These are phyloP conservation scores for Geoglossum glabrum DNA, from an alignment of 495 filamentous ascomycete genomes.

Conservation along the genomic window DNA sequence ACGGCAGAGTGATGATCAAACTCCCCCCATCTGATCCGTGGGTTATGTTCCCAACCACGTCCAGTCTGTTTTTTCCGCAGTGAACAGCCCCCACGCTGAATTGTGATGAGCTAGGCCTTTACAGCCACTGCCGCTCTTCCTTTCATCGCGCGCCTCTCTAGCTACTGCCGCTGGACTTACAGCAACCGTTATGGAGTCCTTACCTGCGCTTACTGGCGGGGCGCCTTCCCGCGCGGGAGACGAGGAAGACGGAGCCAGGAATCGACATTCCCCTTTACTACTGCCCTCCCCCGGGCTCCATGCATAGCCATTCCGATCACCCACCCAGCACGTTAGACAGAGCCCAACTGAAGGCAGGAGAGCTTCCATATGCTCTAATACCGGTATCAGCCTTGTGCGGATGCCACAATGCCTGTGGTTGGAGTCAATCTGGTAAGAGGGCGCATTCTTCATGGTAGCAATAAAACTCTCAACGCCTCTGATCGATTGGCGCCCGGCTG, in stretches of 20 bases:
- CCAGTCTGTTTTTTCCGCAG: not conserved
- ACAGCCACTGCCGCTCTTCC: not conserved
- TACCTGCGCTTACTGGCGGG: not conserved
- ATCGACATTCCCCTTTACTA: not conserved
- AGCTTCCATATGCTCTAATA: slow-evolving; percentile 42
- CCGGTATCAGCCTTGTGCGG: slow-evolving; percentile 40
- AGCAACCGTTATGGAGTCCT: not conserved
- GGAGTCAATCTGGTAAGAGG: slow-evolving; percentile 60
- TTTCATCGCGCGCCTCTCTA: not conserved
- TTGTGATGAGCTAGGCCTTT: not conserved
- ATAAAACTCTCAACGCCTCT: slow-evolving; percentile 33
- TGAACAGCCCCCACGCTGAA: not conserved
- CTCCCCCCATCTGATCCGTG: not conserved
- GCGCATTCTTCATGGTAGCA: slow-evolving; percentile 35
- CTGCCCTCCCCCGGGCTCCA: not conserved
- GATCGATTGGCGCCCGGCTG: slow-evolving; percentile 13
- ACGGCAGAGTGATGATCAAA: not conserved
- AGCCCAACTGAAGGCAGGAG: not conserved
- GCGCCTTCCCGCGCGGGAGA: too few relatives aligned
- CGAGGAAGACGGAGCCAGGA: not conserved
- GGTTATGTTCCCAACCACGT: not conserved
- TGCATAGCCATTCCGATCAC: not conserved
- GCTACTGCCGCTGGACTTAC: not conserved
- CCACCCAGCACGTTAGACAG: slow-evolving; percentile 1
- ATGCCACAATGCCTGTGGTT: slow-evolving; percentile 64